These are phyloP conservation scores for Ochromonas danica DNA, from an alignment of 108 stramenopile species.

Conservation along the genomic window DNA sequence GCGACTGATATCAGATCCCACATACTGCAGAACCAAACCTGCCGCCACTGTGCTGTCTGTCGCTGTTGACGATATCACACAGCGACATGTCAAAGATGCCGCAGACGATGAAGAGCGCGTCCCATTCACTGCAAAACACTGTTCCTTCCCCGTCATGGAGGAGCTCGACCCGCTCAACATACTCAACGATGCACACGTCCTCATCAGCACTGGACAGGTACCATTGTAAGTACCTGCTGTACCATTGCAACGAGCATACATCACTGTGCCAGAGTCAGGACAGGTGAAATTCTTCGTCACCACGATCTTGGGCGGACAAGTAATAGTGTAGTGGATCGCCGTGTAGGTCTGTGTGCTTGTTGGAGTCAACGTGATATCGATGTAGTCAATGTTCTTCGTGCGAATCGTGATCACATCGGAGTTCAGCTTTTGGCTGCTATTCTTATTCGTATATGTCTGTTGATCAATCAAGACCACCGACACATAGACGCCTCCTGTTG, in stretches of 20 bases:
- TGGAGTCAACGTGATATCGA: not conserved
- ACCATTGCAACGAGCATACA: not conserved
- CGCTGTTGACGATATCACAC: not conserved
- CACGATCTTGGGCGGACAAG: not conserved
- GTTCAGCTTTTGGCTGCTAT: not conserved
- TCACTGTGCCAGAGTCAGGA: slow-evolving; percentile 1
- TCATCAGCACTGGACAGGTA: not conserved
- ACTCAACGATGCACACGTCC: not conserved
- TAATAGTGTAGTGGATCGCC: not conserved
- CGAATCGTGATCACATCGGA: too few relatives aligned
- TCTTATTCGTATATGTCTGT: not conserved
- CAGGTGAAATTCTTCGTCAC: slow-evolving; percentile 6
- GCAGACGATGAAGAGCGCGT: not conserved
- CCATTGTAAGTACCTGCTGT: not conserved
- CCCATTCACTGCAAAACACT: not conserved
- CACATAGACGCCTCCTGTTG: slow-evolving; percentile 1
- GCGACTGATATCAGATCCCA: too few relatives aligned
- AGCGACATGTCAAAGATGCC: not conserved
- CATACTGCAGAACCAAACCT: too few relatives aligned
- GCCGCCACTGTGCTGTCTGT: not conserved
- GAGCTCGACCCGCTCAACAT: not conserved
- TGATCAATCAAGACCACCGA: not conserved
- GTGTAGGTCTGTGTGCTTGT: not conserved
- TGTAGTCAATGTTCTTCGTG: too few relatives aligned
- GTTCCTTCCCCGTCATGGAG: not conserved